Evolutionary conservation across 768 basidiomycete genomes (phyloP), one percentile per base, ranked within the genome.

Genomic region (Boletus sp.): DNA sequence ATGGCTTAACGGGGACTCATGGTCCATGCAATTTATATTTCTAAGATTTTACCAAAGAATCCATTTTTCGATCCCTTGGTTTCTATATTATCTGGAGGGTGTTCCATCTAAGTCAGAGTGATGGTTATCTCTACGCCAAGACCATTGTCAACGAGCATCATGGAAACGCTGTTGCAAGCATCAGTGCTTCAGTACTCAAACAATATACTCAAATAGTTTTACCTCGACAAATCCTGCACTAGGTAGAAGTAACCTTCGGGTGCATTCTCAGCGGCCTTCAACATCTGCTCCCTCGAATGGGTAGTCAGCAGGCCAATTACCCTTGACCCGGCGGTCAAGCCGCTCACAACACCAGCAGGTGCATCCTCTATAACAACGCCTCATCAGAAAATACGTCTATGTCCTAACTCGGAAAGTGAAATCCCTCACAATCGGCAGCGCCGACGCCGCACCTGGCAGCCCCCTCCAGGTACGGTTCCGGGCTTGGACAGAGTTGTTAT

Each of bases 301-400:
- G 87, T 85, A 1, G 95, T 98, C 56, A 92, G 77, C 30, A 97
- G 74, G 1, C 84, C 96, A 47, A 98, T 77, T 0, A 92, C 93
- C 67, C 81, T 89, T 70, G 89, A 87, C 14, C 96, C 94, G 6
- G 93, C 91, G 0, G 86, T 82, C 45, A 82, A 76, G 11, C 94
- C 94, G 57, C 92, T 89, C 40, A 76, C 77, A 64, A 98, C 78
- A 18, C 94, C 95, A 15, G 84, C 84, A 1, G 94, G 94, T 3
- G 95, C 92, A 73, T 98, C 96, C 69, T 96, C 94, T 33, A 98
- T 82, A 15, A 97, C 95, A 47, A 96, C 77, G 63, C 88, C 89
- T 87, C 28, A 24, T 51, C 5, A 39, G 51, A 49, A 65, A 49
- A 57, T 66, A 35, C n/a, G 52, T 30, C 14, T 17, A 24, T 18